Evolutionary conservation across 2,329 filamentous ascomycete genomes (phyloP), one percentile per base, ranked within the genome.

Genomic region (Paradendryphiella salina): DNA sequence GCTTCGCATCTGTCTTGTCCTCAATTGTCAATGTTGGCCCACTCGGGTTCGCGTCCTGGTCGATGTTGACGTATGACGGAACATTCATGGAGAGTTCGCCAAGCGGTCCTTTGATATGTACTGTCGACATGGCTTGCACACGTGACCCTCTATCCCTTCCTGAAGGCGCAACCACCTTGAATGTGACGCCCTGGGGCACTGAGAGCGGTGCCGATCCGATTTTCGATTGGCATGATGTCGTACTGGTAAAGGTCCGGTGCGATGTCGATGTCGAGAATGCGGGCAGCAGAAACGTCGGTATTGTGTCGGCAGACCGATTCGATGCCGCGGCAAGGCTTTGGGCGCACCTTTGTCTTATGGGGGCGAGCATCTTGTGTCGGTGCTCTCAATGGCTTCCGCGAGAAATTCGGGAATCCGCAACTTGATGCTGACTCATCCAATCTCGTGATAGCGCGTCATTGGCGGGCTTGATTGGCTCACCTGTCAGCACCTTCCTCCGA

Each of bases 71-170:
- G 71, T 89, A 99, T 1, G 85, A 79, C 1, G 90, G 91, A n/a
- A 97, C 81, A 13, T 85, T 81, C 65, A 96, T 82, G 13, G 85
- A 83, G 74, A 96, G 79, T 73, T 88, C 83, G 41, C 92, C 93
- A 62, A 94, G 76, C 3, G 93, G 93, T 5, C 93, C 93, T 65
- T 86, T 84, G 35, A 96, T 83, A 43, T 87, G 85, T 45, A 96
- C 83, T 2, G 79, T 87, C 61, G 85, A 83, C 66, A 82, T 85
- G 26, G 82, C 77, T 62, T 85, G 82, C 56, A 79, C 78, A 60
- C 84, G 79, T 56, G 84, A 85, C 32, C 82, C 82, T 33, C 83
- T 85, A 46, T 78, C 76, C 55, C 82, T 80, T 59, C 48, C 75
- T 45, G 85, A 82, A 52, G 90, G 82, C 54, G 88, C 82, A 50